Percentiles rank a stretch among this genome's conserved stretches.
Conservation (phyloP, 2,329 filamentous ascomycete species). For the Stachybotrys chlorohalonatus region DNA sequence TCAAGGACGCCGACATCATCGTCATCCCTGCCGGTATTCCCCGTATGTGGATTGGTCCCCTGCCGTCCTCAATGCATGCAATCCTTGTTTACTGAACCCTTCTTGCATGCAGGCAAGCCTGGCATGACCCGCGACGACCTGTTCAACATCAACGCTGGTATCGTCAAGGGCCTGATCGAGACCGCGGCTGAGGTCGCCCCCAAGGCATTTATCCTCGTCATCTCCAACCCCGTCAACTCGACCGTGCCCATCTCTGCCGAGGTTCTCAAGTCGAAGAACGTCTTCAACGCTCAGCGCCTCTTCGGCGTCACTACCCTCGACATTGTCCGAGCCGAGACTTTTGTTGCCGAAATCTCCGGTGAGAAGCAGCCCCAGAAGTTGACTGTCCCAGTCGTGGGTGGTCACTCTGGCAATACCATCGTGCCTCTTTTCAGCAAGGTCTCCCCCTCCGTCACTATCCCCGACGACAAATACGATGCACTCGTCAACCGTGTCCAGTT, state of each 20-base stretch:
- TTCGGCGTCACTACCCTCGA: constrained; percentile 99
- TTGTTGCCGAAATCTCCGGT: constrained; percentile 78
- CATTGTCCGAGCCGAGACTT: constrained; percentile 95
- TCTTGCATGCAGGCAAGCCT: constrained; percentile 66
- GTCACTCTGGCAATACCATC: constrained; percentile 97
- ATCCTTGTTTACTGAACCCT: constrained; percentile 9
- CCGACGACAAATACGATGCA: constrained; percentile 80
- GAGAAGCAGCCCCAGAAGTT: constrained; percentile 74
- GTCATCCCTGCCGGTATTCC: constrained; percentile 98
- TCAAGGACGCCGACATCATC: constrained; percentile 91
- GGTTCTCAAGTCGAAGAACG: constrained; percentile 84
- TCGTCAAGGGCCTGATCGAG: constrained; percentile 90
- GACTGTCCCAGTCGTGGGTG: constrained; percentile 86
- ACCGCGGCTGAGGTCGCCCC: constrained; percentile 79
- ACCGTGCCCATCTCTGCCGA: constrained; percentile 97
- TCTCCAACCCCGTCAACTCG: constrained; percentile 99
- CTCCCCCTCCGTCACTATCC: constrained; percentile 69
- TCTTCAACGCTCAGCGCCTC: constrained; percentile 91
- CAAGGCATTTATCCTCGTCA: constrained; percentile 91
- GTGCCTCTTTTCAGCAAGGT: constrained; percentile 95
- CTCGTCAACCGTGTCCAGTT: constrained; percentile 95
- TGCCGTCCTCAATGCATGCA: constrained; percentile 4
- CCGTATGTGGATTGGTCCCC: constrained; percentile 48
- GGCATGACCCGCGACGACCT: constrained; percentile 99
- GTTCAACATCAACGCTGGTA: constrained; percentile 99